Evolutionary conservation across 768 basidiomycete genomes (phyloP).

Genomic region (Gymnopilus junonius): DNA sequence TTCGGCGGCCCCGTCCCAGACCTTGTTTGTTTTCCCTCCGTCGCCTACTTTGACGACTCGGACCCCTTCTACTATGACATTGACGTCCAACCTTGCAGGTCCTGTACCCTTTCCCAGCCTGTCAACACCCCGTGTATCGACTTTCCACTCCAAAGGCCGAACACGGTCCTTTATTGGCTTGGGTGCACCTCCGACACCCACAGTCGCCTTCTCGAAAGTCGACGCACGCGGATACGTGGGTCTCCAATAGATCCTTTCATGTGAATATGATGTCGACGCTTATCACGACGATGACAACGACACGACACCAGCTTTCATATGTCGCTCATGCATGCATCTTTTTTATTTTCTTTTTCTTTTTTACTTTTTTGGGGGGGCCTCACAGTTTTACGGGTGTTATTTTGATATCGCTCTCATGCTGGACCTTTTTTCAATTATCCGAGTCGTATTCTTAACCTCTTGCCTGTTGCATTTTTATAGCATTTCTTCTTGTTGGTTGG

Average conservation of each 20-base stretch:
- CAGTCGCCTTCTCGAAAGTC: constrained; percentile 82
- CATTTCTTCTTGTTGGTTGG: constrained; percentile 5
- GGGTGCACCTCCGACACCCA: constrained; percentile 70
- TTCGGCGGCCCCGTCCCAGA: constrained; percentile 70
- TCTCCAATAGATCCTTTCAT: constrained; percentile 35
- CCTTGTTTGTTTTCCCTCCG: constrained; percentile 86
- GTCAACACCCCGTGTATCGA: constrained; percentile 71
- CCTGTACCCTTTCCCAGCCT: constrained; percentile 59
- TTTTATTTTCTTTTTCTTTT: constrained; percentile 11
- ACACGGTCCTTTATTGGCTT: constrained; percentile 78
- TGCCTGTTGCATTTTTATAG: constrained; percentile 10
- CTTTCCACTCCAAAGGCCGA: constrained; percentile 66
- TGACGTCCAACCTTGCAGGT: constrained; percentile 63
- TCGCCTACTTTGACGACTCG: constrained; percentile 61
- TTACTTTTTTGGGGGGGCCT: constrained; percentile 6
- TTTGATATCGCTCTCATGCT: constrained; percentile 11
- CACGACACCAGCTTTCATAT: constrained; percentile 5
- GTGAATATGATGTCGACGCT: constrained; percentile 6
- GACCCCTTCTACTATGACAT: constrained; percentile 82
- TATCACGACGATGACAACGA: constrained; percentile 13
- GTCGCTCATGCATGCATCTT: constrained; percentile 14
- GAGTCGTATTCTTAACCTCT: constrained; percentile 7
- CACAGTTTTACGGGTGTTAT: constrained; percentile 4
- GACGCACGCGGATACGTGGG: constrained; percentile 84
- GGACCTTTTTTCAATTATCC: constrained; percentile 22